Conservation (phyloP, 495 filamentous ascomycete species). For the Tricharina praecox region DNA sequence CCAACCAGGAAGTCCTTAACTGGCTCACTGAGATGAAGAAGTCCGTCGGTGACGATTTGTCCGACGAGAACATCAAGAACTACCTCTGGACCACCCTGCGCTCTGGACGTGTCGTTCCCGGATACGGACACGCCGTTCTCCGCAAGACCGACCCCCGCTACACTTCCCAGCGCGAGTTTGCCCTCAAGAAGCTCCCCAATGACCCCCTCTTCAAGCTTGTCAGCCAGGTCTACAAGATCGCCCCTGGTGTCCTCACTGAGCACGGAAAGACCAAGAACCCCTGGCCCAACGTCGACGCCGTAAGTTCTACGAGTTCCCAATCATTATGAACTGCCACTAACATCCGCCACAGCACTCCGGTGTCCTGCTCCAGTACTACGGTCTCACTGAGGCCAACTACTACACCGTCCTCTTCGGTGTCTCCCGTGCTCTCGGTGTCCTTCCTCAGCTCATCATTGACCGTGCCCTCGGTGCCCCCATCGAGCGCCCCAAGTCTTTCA, state of each 20-base stretch:
- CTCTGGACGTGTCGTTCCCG: slow-evolving; percentile 85
- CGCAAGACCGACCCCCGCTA: slow-evolving; percentile 95
- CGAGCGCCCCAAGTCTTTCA: slow-evolving; percentile 89
- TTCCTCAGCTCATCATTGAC: slow-evolving; percentile 98
- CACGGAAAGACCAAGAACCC: slow-evolving; percentile 98
- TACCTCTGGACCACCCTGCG: slow-evolving; percentile 91
- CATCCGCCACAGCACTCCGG: slow-evolving; percentile 56
- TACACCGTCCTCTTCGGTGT: slow-evolving; percentile 99
- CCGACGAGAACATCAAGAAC: slow-evolving; percentile 57
- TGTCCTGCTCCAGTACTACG: slow-evolving; percentile 98
- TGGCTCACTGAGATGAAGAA: slow-evolving; percentile 93
- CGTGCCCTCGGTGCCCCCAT: slow-evolving; percentile 81
- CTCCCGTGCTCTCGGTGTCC: slow-evolving; percentile 89
- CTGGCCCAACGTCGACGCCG: slow-evolving; percentile 54
- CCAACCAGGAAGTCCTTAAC: slow-evolving; percentile 90
- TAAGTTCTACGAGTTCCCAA: slow-evolving; percentile 30
- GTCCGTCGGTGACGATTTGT: slow-evolving; percentile 59
- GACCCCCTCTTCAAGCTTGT: slow-evolving; percentile 91
- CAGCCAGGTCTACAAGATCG: slow-evolving; percentile 58
- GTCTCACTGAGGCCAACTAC: slow-evolving; percentile 94
- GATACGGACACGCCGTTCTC: slow-evolving; percentile 95
- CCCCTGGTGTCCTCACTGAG: slow-evolving; percentile 71
- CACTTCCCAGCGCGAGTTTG: slow-evolving; percentile 92
- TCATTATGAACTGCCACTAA: slow-evolving; percentile 29
- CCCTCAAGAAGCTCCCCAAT: slow-evolving; percentile 26